Conservation (phyloP, 2,329 filamentous ascomycete species). For the Pseudogymnoascus sp. region DNA sequence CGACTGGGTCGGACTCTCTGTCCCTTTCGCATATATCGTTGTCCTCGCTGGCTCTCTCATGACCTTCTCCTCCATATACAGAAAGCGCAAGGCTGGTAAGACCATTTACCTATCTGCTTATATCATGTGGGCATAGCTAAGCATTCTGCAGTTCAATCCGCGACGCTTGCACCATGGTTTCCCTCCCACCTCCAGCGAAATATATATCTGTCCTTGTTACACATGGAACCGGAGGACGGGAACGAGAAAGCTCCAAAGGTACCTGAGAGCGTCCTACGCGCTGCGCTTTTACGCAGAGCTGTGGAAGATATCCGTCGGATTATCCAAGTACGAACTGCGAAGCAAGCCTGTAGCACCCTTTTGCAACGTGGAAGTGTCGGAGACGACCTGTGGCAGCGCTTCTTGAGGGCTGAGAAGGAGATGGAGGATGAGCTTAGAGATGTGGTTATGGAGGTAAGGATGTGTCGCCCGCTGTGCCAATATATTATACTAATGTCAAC, state of each 20-base stretch:
- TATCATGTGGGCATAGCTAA: conserved; percentile 19
- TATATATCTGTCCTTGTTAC: conserved; percentile 86
- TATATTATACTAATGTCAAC: conserved; percentile 20
- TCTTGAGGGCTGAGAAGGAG: conserved; percentile 88
- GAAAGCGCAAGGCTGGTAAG: conserved; percentile 80
- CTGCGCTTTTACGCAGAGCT: conserved; percentile 80
- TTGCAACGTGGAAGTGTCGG: conserved; percentile 88
- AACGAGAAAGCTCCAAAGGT: conserved; percentile 62
- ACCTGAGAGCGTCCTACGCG: conserved; percentile 79
- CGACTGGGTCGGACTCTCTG: conserved; percentile 77
- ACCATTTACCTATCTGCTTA: conserved; percentile 21
- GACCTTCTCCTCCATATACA: conserved; percentile 88
- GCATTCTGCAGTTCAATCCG: conserved; percentile 56
- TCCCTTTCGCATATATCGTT: conserved; percentile 83
- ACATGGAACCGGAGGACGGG: conserved; percentile 59
- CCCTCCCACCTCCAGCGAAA: conserved; percentile 84
- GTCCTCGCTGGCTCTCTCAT: conserved; percentile 83
- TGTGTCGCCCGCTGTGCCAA: background rate
- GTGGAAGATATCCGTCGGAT: conserved; percentile 91
- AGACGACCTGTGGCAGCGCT: conserved; percentile 92
- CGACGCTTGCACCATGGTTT: conserved; percentile 92
- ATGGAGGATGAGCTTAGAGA: conserved; percentile 94
- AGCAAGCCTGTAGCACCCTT: conserved; percentile 76
- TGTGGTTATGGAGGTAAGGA: conserved; percentile 77
- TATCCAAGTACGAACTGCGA: conserved; percentile 79